Evolutionary conservation across 768 basidiomycete species (phyloP).

Genomic region (Leccinellum albellum): DNA sequence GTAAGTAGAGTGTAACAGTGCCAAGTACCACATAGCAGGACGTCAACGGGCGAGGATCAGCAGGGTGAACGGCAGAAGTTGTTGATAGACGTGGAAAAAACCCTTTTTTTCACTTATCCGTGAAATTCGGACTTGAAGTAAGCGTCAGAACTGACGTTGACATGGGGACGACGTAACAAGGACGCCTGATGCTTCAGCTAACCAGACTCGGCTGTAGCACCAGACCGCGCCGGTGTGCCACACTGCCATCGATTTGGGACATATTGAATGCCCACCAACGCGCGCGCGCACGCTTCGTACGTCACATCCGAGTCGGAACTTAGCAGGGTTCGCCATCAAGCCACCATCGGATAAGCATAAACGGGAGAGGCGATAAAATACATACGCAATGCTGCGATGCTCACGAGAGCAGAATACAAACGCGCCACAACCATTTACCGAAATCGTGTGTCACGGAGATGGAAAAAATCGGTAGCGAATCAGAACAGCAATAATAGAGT

Average conservation of each 20-base stretch:
- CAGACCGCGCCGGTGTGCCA: not conserved
- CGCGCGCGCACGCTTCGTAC: not conserved
- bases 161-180: not conserved
- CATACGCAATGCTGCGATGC: not conserved
- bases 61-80: not conserved
- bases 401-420: not conserved
- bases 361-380: not conserved
- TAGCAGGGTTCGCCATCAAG: not conserved
- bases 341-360: not conserved
- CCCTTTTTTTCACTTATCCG: not conserved
- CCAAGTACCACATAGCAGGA: not conserved
- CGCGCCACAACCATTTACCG: not conserved
- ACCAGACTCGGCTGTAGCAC: not conserved
- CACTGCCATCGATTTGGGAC: not conserved
- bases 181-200: not conserved
- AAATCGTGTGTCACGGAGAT: not conserved
- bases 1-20: not conserved
- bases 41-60: not conserved
- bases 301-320: not conserved
- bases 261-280: not conserved
- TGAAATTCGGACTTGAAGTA: not conserved
- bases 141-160: not conserved
- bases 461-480: not conserved
- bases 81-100: not conserved
- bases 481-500: not conserved